A percentile compares a stretch with the other conserved stretches of the same genome.
These are phyloP conservation scores for Oryza brachyantha DNA, from an alignment of 176 grass and related monocot genomes.

Conservation along the genomic window DNA sequence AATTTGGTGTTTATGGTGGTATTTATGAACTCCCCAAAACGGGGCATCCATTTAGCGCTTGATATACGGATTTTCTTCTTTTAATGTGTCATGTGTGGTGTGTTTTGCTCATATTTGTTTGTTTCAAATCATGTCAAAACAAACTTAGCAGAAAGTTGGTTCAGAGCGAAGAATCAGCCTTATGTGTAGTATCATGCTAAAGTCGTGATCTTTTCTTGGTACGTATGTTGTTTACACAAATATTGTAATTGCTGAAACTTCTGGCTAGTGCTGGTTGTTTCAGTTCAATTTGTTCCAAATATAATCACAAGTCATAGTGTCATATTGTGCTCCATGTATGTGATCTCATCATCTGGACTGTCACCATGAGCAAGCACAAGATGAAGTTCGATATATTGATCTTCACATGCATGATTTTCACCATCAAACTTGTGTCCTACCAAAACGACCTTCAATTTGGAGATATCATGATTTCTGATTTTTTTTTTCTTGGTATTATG, in stretches of 20 bases:
- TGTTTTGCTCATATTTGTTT: background rate
- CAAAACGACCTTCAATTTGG: background rate
- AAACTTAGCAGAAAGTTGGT: background rate
- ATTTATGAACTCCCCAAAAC: background rate
- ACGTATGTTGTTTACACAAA: background rate
- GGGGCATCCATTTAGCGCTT: background rate
- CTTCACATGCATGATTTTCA: background rate
- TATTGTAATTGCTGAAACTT: background rate
- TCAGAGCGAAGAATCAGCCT: background rate
- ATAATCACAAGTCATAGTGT: background rate
- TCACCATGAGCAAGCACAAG: too few relatives aligned
- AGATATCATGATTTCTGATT: background rate
- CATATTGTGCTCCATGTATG: too few relatives aligned
- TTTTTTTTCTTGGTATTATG: slow-evolving; percentile 21
- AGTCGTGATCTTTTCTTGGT: slow-evolving; percentile 13
- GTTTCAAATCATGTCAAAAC: background rate
- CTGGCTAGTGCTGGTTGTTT: background rate
- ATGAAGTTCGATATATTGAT: too few relatives aligned
- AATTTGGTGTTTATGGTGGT: background rate
- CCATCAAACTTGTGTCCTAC: background rate
- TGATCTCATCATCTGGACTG: too few relatives aligned
- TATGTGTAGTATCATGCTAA: background rate
- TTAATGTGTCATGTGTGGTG: background rate
- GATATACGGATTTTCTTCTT: background rate
- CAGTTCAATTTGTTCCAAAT: background rate